Base-by-base conservation (phyloP, 2,329 filamentous ascomycete genomes). In the Nothophaeocryptopus gaeumannii region DNA sequence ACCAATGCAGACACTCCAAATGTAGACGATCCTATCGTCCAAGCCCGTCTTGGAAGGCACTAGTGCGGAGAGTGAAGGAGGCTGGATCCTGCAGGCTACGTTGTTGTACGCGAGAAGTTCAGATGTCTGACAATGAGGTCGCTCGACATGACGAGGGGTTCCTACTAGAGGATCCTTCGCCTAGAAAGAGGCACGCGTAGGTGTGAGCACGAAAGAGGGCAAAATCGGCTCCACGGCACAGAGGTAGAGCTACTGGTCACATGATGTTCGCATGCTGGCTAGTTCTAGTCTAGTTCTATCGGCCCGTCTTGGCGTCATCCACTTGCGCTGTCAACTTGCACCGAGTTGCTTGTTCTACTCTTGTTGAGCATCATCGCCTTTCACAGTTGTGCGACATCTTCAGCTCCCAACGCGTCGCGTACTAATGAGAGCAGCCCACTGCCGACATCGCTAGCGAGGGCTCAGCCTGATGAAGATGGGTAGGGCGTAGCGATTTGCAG, bases 41-140 rank as follows among this genome's bases (percentile, higher is more conserved):
- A 49, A 49, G 45, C 50, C 40, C 30, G 39, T 40, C 34, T 45
- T 36, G 50, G 50, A 45, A 48, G 14, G 20, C 39, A 47, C 50
- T 52, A 48, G 50, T 52, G 50, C 45, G 50, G 50, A 52, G 50
- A 47, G 44, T 48, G 50, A 48, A 47, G 50, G 31, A 34, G 50
- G 13, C 38, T 15, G 31, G 13, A 15, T 35, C 13, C 31, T 34
- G 40, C 30, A 43, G 13, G 30, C 35, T n/a, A 34, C 35, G 30
- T 43, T 13, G 30, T 35, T 11, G 11, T 31, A 13, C 26, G 31
- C 40, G 35, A 35, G 30, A 26, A 4, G 20, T 26, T 7, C 20
- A 26, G 20, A 26, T 43, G 40, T 41, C 39, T 32, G 29, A 15
- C 39, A 12, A 31, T 13, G 20, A 7, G 20, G 20, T 26, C 20